Percentiles rank a stretch among this genome's conserved stretches.
These are phyloP conservation scores for Lecanoromycetidae sp. DNA, from an alignment of 2,329 filamentous ascomycete species.

Conservation along the genomic window DNA sequence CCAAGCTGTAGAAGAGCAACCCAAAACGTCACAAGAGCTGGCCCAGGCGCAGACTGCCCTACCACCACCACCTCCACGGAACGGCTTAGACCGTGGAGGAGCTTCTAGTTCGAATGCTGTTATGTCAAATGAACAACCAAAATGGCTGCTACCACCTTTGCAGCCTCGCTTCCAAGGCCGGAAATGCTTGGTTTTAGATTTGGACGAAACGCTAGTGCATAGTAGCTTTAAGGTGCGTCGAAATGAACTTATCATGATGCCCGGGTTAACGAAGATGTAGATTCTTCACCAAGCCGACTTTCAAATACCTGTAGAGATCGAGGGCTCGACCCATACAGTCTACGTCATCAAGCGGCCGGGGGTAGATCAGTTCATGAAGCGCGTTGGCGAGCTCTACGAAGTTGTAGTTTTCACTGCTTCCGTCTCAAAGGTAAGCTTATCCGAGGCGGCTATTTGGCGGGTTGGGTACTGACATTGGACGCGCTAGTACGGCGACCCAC, in stretches of 20 bases:
- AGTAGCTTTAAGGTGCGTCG: conserved; percentile 86
- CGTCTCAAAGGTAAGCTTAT: conserved; percentile 69
- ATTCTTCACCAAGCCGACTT: conserved; percentile 97
- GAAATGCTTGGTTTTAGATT: conserved; percentile 88
- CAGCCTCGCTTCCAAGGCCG: conserved; percentile 67
- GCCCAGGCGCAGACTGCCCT: conserved; percentile 36
- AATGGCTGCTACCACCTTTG: conserved; percentile 71
- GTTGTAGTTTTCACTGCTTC: conserved; percentile 98
- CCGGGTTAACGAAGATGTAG: conserved; percentile 36
- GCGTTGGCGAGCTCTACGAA: conserved; percentile 93
- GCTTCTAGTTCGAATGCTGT: conserved; percentile 24
- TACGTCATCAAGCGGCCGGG: conserved; percentile 99
- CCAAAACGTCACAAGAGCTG: conserved; percentile 22
- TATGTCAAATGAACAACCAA: conserved; percentile 40
- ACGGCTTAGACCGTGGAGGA: conserved; percentile 32
- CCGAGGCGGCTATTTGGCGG: neutral
- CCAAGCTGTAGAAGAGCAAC: conserved; percentile 38
- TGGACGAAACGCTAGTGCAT: conserved; percentile 94
- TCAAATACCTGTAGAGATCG: conserved; percentile 96
- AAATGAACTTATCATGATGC: conserved; percentile 17
- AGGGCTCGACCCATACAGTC: conserved; percentile 97
- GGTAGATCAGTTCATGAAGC: conserved; percentile 97
- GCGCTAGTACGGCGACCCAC: conserved; percentile 77
- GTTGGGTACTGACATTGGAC: conserved; percentile 1
- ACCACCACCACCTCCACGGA: conserved; percentile 45